phyloP scores from a whole-genome alignment of 192 early-diverging fungal species.

The Phlyctochytrium planicorne region DNA sequence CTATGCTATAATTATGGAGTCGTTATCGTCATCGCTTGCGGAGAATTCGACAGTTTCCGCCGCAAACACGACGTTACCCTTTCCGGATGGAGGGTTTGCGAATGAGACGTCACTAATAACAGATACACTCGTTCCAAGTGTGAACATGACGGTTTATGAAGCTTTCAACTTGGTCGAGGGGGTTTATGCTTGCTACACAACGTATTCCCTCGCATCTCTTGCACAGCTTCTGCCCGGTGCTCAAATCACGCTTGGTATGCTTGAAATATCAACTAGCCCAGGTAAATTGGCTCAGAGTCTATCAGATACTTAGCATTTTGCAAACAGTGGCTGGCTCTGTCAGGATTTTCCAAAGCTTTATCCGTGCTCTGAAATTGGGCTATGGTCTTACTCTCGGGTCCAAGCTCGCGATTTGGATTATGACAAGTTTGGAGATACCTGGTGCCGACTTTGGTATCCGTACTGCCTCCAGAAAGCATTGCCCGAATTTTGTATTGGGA shows the following conservation, averaged over 20 bases:
- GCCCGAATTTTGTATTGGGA: neutral
- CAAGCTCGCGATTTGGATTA: slow-evolving; percentile 14
- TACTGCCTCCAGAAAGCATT: neutral
- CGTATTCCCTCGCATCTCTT: slow-evolving; percentile 4
- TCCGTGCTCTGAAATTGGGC: slow-evolving; percentile 17
- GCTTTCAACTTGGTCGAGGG: slow-evolving; percentile 3
- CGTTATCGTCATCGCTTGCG: neutral
- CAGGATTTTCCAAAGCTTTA: slow-evolving; percentile 15
- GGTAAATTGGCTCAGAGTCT: neutral
- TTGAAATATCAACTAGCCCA: slow-evolving; percentile 15
- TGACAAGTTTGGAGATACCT: neutral
- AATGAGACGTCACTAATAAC: too few species aligned
- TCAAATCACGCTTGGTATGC: slow-evolving; percentile 12
- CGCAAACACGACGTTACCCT: neutral
- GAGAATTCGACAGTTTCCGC: neutral
- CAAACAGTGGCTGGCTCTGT: slow-evolving; percentile 21
- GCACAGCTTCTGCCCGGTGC: slow-evolving; percentile 13
- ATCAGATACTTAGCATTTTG: neutral
- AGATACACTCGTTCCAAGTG: neutral
- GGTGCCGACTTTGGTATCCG: slow-evolving; percentile 7
- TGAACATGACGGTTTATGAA: too few species aligned
- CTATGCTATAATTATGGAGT: slow-evolving; percentile 1
- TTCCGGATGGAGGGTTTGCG: too few species aligned
- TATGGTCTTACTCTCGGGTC: slow-evolving; percentile 22
- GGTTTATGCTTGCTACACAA: slow-evolving; percentile 3